Evolutionary conservation across 2,329 filamentous ascomycete species (phyloP), one percentile per base, ranked within the genome.

Genomic region (Cercospora sp.): DNA sequence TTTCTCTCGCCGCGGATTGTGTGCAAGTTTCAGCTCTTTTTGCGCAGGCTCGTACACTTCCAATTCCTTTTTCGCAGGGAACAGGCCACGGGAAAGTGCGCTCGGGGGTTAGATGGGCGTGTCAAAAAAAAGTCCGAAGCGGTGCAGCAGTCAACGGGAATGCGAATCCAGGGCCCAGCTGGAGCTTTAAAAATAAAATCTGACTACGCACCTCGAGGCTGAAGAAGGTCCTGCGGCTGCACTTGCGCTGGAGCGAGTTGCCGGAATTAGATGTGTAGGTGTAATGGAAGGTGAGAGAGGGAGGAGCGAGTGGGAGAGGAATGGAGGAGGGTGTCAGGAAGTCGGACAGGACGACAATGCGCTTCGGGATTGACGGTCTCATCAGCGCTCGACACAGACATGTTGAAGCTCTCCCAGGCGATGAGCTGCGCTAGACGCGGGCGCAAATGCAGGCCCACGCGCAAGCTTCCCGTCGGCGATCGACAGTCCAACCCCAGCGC

Each of bases 401-500:
- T 59, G 60, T 59, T 63, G 67, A 65, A 68, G 66, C 57, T 61
- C 62, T 65, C 20, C 51, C 31, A 31, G 55, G 33, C 45, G 45
- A 40, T 40, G 62, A 30, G 20, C n/a, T 33, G 55, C 55, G 55
- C 55, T 59, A 51, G 48, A 53, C 64, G 64, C 59, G 60, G 45
- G 60, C 48, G 48, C 59, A 67, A 53, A 60, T 48, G 61, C 66
- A 63, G 66, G 66, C 63, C 51, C 63, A 60, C 55, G 66, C 66
- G 55, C 59, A 63, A 63, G 59, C 66, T 68, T 68, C 68, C 66
- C 63, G 60, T 60, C 66, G 64, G 60, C 63, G 66, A 64, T 69
- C 68, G 42, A 53, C 63, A 51, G 30, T 63, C 60, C 66, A 62
- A 60, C 66, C 66, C 62, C 66, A 68, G 60, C 61, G 63, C 57